Evolutionary conservation across 176 grass and related monocot genomes (phyloP), one percentile per base, ranked within the genome.

Genomic region (Paspalum notatum): DNA sequence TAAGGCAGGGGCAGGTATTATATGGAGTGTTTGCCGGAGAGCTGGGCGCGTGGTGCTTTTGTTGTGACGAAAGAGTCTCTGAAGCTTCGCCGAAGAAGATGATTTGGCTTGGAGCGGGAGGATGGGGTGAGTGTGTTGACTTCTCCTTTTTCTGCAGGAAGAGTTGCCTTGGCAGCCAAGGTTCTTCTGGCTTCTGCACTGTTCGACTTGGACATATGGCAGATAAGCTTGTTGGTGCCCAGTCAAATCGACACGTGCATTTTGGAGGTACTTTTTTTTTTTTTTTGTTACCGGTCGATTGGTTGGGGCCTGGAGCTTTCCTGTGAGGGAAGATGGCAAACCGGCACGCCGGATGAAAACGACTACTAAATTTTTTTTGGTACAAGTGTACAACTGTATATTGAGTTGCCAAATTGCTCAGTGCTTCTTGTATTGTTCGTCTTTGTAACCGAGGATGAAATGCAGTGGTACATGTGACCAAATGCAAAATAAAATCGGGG

Each of bases 51-150:
- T 5, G 57, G 20, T 47, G 9, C 43, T 49, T 49, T 20, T 77
- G 58, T 63, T 63, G 59, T 27, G 22, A 71, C 15, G 68, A 50
- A 71, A 18, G 22, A 65, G 24, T 24, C 24, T 50, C 32, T 71
- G 76, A 78, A 65, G 76, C 17, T 78, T 78, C 60, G 26, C 65
- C 42, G 9, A 32, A 27, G 58, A 48, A 27, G 25, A 48, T 9
- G 42, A 48, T 32, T 32, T 27, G 42, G n/a, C 38, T 46, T 76
- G 41, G 22, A 45, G 21, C 43, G 9, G 59, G 49, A 49, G 10
- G 5, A 44, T 11, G 20, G 57, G 22, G 22, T 48, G 15, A 46
- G 17, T 53, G 0, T 76, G 74, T 77, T 62, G 74, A 62, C 74
- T 62, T 32, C 4, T 46, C 12, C 12, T 4, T 32, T 37, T 61